phyloP scores from a whole-genome alignment of 176 grass and related monocot genomes.

The Paspalum notatum region DNA sequence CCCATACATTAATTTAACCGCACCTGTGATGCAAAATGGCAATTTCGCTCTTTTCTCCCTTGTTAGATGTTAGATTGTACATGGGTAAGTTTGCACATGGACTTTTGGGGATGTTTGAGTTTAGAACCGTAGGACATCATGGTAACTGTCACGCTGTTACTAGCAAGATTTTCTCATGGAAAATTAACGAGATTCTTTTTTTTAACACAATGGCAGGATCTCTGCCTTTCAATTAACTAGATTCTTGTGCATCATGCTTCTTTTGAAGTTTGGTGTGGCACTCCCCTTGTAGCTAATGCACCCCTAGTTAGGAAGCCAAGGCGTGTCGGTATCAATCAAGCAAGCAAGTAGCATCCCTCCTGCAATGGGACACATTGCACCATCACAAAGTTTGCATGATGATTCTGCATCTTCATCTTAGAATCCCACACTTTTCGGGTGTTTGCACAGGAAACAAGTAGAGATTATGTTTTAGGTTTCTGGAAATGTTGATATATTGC shows the following conservation, averaged over 20 bases:
- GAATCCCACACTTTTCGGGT: slow-evolving; percentile 40
- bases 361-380: slow-evolving; percentile 19
- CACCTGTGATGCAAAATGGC: neutral
- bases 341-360: slow-evolving; percentile 8
- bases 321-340: slow-evolving; percentile 2
- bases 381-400: slow-evolving; percentile 52
- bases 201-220: too few relatives aligned
- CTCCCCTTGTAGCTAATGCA: slow-evolving; percentile 1
- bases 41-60: neutral
- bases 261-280: neutral
- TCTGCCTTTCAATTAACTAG: neutral
- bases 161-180: neutral
- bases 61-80: neutral
- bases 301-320: slow-evolving; percentile 30
- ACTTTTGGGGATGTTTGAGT: neutral
- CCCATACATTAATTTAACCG: neutral
- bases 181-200: neutral
- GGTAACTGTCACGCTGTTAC: neutral
- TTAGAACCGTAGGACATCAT: neutral
- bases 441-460: slow-evolving; percentile 23
- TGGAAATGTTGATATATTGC: slow-evolving; percentile 5
- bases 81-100: neutral
- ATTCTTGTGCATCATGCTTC: neutral
- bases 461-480: neutral
- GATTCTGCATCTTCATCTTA: slow-evolving; percentile 4